Conservation (phyloP, 495 filamentous ascomycete species). For the Penicillium paradoxum region DNA sequence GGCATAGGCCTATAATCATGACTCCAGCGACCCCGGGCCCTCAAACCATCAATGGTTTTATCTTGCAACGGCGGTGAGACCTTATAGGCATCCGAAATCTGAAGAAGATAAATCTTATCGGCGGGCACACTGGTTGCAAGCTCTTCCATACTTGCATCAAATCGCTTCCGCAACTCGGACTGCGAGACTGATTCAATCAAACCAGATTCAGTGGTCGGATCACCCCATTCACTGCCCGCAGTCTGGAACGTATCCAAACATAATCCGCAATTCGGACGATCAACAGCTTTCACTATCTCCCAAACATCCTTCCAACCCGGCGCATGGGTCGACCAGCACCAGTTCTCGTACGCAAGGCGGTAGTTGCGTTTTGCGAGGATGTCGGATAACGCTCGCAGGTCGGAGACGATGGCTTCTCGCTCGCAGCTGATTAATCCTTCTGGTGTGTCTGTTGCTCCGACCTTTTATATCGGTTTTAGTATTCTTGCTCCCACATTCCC, state of each 20-base stretch:
- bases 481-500: background rate
- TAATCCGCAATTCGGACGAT: conserved; percentile 63
- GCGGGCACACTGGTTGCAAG: conserved; percentile 53
- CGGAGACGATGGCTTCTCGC: conserved; percentile 47
- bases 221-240: conserved; percentile 68
- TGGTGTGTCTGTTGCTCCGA: conserved; percentile 65
- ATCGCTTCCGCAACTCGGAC: conserved; percentile 45
- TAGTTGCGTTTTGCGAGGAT: conserved; percentile 52
- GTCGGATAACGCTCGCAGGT: conserved; percentile 61
- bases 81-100: conserved; percentile 76
- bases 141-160: conserved; percentile 48
- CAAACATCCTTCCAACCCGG: conserved; percentile 64
- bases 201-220: conserved; percentile 64
- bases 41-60: conserved; percentile 40
- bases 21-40: conserved; percentile 66
- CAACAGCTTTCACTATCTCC: conserved; percentile 57
- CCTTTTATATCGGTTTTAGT: conserved; percentile 29
- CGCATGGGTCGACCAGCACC: conserved; percentile 76
- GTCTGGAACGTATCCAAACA: conserved; percentile 84
- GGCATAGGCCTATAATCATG: conserved; percentile 66
- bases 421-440: conserved; percentile 23
- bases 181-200: conserved; percentile 40
- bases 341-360: conserved; percentile 74
- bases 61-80: conserved; percentile 47
- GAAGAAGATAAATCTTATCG: conserved; percentile 71